phyloP scores from a whole-genome alignment of 2,329 filamentous ascomycete genomes.

The Colletotrichum shisoi region DNA sequence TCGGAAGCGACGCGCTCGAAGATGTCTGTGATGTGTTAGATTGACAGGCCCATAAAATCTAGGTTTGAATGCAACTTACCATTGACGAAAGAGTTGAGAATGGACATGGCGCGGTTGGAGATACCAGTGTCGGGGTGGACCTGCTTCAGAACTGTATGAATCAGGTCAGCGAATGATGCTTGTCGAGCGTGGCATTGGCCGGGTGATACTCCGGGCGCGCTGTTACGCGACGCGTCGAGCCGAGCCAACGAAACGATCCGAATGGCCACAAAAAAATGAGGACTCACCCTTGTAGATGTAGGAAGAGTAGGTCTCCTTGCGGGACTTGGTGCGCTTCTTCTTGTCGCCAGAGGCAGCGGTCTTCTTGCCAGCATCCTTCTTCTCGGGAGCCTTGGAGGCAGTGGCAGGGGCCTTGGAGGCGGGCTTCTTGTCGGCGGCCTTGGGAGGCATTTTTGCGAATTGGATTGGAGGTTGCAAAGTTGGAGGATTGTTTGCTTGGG shows the following conservation, averaged over 20 bases:
- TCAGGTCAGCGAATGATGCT: constrained; percentile 46
- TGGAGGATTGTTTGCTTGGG: constrained; percentile 34
- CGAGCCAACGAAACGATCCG: not conserved
- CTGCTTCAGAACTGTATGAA: constrained; percentile 88
- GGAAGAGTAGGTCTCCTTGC: constrained; percentile 99
- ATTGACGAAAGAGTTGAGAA: constrained; percentile 99
- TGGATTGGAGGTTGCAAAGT: constrained; percentile 1
- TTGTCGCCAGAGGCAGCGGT: constrained; percentile 94
- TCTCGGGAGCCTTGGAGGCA: constrained; percentile 77
- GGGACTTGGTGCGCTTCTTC: constrained; percentile 99
- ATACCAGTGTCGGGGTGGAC: constrained; percentile 99
- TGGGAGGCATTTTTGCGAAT: constrained; percentile 85
- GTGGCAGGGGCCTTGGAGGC: constrained; percentile 92
- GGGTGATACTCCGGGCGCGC: not conserved
- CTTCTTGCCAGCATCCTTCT: constrained; percentile 99
- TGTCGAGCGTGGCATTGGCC: too few species aligned
- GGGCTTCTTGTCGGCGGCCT: constrained; percentile 98
- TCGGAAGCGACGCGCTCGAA: constrained; percentile 99
- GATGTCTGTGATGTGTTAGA: constrained; percentile 71
- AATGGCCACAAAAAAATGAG: too few species aligned
- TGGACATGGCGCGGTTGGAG: constrained; percentile 99
- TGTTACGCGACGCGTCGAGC: constrained; percentile 11
- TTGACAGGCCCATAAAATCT: constrained; percentile 13
- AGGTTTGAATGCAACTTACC: constrained; percentile 59
- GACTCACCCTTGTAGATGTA: constrained; percentile 98